phyloP scores from a whole-genome alignment of 306 rosid species.

The Malus sylvestris region DNA sequence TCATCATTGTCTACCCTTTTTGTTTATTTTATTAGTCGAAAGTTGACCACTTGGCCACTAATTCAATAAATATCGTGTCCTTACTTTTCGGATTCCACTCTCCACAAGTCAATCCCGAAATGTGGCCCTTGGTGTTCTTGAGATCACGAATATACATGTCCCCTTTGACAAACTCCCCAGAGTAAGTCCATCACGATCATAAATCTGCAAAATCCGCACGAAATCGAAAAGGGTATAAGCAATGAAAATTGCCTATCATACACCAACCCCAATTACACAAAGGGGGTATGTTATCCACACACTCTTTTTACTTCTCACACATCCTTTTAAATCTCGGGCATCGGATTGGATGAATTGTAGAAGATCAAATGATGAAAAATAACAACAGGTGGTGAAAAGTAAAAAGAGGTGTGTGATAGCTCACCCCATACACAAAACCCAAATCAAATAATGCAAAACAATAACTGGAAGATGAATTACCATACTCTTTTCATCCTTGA shows the following conservation, averaged over 20 bases:
- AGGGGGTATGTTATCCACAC: too few relatives aligned
- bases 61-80: conserved; percentile 58
- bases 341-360: too few relatives aligned
- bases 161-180: conserved; percentile 83
- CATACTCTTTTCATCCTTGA: not conserved
- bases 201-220: conserved; percentile 47
- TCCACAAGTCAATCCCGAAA: conserved; percentile 90
- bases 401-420: too few relatives aligned
- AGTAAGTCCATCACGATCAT: conserved; percentile 96
- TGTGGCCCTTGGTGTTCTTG: conserved; percentile 94
- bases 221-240: not conserved
- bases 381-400: too few relatives aligned
- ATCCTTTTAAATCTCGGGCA: fast-evolving
- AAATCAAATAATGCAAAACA: not conserved
- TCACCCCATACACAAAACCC: not conserved
- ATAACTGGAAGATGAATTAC: not conserved
- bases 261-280: not conserved
- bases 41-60: too few relatives aligned
- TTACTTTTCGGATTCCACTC: conserved; percentile 86
- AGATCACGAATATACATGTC: conserved; percentile 98
- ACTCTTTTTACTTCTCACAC: too few relatives aligned
- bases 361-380: too few relatives aligned
- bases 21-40: too few relatives aligned
- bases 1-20: too few relatives aligned
- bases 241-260: not conserved